Evolutionary conservation across 2,329 filamentous ascomycete genomes (phyloP).

Genomic region (Curvularia eragrostidis): DNA sequence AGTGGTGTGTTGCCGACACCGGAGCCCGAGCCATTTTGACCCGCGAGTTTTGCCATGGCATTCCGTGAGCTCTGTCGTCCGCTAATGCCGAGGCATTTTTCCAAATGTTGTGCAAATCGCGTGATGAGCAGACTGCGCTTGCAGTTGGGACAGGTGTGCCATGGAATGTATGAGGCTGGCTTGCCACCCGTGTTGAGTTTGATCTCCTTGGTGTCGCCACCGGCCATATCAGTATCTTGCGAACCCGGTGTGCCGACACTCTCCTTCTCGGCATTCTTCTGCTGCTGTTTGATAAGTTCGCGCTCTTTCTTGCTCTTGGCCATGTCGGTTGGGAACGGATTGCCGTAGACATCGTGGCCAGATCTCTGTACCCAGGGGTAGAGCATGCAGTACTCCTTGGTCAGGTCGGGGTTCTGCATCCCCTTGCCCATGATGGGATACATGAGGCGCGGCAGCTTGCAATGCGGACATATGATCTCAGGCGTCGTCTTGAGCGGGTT

Average conservation of each 20-base stretch:
- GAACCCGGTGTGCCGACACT: constrained; percentile 55
- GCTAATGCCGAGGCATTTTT: constrained; percentile 65
- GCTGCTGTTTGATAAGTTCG: constrained; percentile 57
- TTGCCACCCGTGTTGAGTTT: constrained; percentile 59
- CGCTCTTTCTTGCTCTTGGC: constrained; percentile 79
- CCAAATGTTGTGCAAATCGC: constrained; percentile 66
- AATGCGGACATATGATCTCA: constrained; percentile 76
- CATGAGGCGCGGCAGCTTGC: constrained; percentile 75
- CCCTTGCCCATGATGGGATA: constrained; percentile 75
- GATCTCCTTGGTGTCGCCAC: constrained; percentile 50
- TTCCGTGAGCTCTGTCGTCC: constrained; percentile 60
- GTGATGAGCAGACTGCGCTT: constrained; percentile 67
- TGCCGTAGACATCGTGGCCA: constrained; percentile 81
- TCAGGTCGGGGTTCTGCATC: constrained; percentile 66
- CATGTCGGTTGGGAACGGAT: constrained; percentile 77
- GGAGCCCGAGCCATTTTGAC: constrained; percentile 49
- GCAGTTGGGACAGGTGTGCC: constrained; percentile 66
- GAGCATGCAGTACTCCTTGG: constrained; percentile 75
- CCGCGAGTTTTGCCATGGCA: constrained; percentile 56
- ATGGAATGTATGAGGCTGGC: constrained; percentile 56
- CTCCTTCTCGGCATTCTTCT: constrained; percentile 52
- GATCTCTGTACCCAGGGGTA: constrained; percentile 78
- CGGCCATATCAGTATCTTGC: constrained; percentile 52
- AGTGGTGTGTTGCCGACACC: constrained; percentile 52
- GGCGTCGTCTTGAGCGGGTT: constrained; percentile 74